Evolutionary conservation across 441 rosid genomes (phyloP).

Genomic region (Erodium trifolium): DNA sequence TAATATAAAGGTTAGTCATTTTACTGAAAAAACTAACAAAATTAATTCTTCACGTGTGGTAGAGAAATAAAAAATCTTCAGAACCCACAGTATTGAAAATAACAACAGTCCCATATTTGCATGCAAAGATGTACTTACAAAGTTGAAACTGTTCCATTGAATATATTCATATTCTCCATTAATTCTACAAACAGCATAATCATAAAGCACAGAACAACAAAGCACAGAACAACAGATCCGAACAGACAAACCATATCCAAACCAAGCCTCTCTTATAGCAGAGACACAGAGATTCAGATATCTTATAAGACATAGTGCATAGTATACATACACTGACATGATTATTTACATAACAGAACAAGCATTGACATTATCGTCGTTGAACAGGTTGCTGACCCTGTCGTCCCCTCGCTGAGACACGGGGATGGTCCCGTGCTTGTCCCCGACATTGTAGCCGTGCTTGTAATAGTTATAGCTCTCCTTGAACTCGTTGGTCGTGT

Average conservation of each 20-base stretch:
- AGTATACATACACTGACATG: neutral
- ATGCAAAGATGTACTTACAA: neutral
- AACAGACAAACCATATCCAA: neutral
- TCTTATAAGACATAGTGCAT: neutral
- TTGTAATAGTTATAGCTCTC: constrained; percentile 81
- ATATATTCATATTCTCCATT: constrained; percentile 1
- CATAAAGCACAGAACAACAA: neutral
- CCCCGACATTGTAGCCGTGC: constrained; percentile 74
- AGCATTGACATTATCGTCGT: constrained; percentile 84
- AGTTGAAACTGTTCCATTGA: neutral
- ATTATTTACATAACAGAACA: constrained; percentile 63
- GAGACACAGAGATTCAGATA: neutral
- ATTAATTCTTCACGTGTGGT: no score
- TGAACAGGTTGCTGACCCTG: constrained; percentile 86
- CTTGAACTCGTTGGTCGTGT: constrained; percentile 69
- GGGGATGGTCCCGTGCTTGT: constrained; percentile 62
- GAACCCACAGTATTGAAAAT: no score
- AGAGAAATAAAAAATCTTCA: no score
- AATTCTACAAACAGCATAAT: neutral
- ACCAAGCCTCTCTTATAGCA: neutral
- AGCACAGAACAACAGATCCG: neutral
- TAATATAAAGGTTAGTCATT: no score
- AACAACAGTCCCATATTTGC: neutral
- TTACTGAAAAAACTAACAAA: no score
- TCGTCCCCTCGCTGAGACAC: constrained; percentile 76